Base-by-base conservation (phyloP, 2,329 filamentous ascomycete genomes). In the Penicillium expansum region DNA sequence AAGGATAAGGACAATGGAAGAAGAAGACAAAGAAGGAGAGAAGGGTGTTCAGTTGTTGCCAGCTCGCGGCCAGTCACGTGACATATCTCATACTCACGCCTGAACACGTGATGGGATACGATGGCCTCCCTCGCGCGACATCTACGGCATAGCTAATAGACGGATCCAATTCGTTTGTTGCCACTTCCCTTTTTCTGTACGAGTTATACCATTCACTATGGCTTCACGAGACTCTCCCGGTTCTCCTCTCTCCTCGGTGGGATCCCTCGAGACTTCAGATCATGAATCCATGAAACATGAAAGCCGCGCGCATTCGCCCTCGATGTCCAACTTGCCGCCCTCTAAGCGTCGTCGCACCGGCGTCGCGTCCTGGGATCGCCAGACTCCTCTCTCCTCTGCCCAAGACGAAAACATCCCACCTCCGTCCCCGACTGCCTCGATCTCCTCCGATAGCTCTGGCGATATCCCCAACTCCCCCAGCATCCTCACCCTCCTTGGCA, bases 391-490 rank as follows among this genome's bases (percentile, higher is more conserved):
- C 33, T 79, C 77, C 9, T 70, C 72, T 6, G 65, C 73, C 20
- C 74, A 75, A 48, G 73, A 76, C 38, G 74, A 78, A 29, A 66
- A 68, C 18, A 65, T 68, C 22, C 71, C 73, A 22, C 73, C 76
- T 14, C 61, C 72, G 73, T 82, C 58, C 74, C 86, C 73, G 74
- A 83, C 64, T 77, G 85, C 85, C 50, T 89, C 92, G 52, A 87
- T 97, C 58, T 96, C 92, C 8, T 91, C 90, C 52, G 94, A 99
- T 75, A 95, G 90, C 48, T 92, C 90, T 33, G 91, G 91, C 73
- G 92, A 91, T 56, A 85, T 92, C 48, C 90, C 90, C 27, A 87
- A 85, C 69, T 90, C 87, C 1, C 89, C 77, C 71, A 88, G 69
- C 78, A 85, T 38, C 37, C 65, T 68, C 57, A 72, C 68, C 56